Evolutionary conservation across 2,329 filamentous ascomycete genomes (phyloP).

Genomic region (Botrytis galanthina): DNA sequence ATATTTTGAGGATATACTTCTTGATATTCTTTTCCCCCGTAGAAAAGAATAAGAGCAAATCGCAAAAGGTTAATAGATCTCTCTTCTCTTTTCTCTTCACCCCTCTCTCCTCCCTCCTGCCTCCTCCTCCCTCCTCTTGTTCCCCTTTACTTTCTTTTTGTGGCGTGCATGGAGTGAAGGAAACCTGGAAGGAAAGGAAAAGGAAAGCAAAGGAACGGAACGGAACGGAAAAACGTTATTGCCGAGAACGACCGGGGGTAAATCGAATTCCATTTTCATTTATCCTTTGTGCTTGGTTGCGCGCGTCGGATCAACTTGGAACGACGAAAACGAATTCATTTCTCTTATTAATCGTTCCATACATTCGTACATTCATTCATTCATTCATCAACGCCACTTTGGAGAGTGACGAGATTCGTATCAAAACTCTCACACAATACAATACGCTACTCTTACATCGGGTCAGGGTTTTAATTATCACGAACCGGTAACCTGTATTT

Average conservation of each 20-base stretch:
- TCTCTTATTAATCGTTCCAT: not conserved
- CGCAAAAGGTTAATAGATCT: not conserved
- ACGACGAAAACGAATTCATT: slow-evolving; percentile 6
- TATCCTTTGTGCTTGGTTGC: not conserved
- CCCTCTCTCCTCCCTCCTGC: too few species aligned
- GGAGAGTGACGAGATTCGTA: not conserved
- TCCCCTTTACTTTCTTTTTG: not conserved
- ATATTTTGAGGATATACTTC: slow-evolving; percentile 4
- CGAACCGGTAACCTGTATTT: slow-evolving; percentile 4
- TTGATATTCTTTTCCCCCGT: not conserved
- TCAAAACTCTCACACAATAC: not conserved
- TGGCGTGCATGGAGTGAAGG: not conserved
- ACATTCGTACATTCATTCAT: not conserved
- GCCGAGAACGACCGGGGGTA: not conserved
- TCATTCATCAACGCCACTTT: not conserved
- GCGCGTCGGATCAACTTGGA: not conserved
- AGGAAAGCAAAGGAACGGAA: not conserved
- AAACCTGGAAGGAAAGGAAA: too few species aligned
- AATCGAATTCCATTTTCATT: too few species aligned
- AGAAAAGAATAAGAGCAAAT: not conserved
- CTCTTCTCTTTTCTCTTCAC: not conserved
- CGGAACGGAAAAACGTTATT: not conserved
- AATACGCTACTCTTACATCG: not conserved
- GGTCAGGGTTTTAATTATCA: not conserved
- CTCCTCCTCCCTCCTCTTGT: not conserved